These are phyloP conservation scores for Hydnum rufescens DNA, from an alignment of 768 basidiomycete genomes.

Conservation along the genomic window DNA sequence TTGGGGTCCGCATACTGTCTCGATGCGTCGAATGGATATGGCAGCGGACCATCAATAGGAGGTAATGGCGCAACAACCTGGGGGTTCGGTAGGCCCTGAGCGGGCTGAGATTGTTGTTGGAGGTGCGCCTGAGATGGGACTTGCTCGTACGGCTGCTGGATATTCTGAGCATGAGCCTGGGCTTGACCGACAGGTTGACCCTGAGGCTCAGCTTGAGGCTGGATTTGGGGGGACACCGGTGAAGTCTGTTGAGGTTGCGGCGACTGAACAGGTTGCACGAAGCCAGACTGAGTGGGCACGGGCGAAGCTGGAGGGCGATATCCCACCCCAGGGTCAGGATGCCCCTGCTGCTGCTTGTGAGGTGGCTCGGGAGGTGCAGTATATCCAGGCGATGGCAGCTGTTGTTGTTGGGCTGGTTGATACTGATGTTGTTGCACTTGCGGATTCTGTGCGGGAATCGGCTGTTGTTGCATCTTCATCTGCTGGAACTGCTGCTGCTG, in stretches of 20 bases:
- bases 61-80: background rate
- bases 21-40: slow-evolving; percentile 27
- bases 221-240: slow-evolving; percentile 11
- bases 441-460: slow-evolving; percentile 20
- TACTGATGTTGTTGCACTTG: slow-evolving; percentile 15
- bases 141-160: background rate
- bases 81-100: background rate
- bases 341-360: slow-evolving; percentile 1
- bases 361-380: slow-evolving; percentile 4
- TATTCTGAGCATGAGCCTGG: background rate
- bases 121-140: background rate
- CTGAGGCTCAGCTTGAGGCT: background rate
- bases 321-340: slow-evolving; percentile 1
- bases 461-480: slow-evolving; percentile 16
- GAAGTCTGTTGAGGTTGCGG: slow-evolving; percentile 16
- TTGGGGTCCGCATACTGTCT: slow-evolving; percentile 57
- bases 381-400: too few relatives aligned
- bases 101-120: background rate
- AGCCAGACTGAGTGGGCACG: slow-evolving; percentile 1
- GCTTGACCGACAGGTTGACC: background rate
- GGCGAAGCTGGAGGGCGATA: slow-evolving; percentile 7
- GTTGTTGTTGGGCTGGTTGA: too few relatives aligned
- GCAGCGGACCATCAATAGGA: background rate
- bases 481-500: slow-evolving; percentile 12
- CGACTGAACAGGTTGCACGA: slow-evolving; percentile 13